Percentiles rank a stretch among this genome's conserved stretches.
Conservation (phyloP, 495 filamentous ascomycete species). For the Talaromyces ruber region DNA sequence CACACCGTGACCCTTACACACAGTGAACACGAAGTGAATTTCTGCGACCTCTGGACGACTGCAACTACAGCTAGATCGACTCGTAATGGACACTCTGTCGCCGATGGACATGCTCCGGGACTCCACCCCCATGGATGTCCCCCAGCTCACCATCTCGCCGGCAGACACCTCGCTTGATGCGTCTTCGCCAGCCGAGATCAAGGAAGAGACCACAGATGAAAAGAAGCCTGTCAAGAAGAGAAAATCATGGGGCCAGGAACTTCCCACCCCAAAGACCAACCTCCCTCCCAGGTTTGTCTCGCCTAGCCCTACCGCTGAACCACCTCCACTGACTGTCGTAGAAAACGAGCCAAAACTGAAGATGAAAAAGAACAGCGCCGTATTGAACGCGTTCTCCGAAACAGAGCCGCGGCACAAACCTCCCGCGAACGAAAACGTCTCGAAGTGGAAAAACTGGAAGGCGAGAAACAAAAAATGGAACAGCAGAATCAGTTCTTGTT, state of each 20-base stretch:
- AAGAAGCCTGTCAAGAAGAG: constrained; percentile 89
- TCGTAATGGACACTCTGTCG: constrained; percentile 31
- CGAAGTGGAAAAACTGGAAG: constrained; percentile 85
- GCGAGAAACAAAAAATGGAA: constrained; percentile 58
- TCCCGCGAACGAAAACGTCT: constrained; percentile 91
- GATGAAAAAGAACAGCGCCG: constrained; percentile 98
- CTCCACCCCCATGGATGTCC: constrained; percentile 22
- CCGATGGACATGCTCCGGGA: constrained; percentile 24
- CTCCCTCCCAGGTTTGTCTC: constrained; percentile 76
- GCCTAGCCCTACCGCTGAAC: background rate
- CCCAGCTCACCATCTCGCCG: constrained; percentile 42
- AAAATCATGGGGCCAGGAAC: constrained; percentile 98
- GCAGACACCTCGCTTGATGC: constrained; percentile 33
- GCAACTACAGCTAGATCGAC: no score
- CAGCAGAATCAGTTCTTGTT: constrained; percentile 65
- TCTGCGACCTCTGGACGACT: constrained; percentile 3
- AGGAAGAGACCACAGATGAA: constrained; percentile 37
- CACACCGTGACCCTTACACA: background rate
- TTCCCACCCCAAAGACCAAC: constrained; percentile 94
- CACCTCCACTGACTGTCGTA: constrained; percentile 22
- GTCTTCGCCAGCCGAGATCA: constrained; percentile 8
- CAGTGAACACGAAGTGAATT: no score
- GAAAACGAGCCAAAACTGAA: constrained; percentile 96
- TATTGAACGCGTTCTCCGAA: constrained; percentile 92
- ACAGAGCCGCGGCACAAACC: constrained; percentile 91